Percentiles rank a stretch among this genome's conserved stretches.
These are phyloP conservation scores for Tagetes patula DNA, from an alignment of 129 eudicot species.

Conservation along the genomic window DNA sequence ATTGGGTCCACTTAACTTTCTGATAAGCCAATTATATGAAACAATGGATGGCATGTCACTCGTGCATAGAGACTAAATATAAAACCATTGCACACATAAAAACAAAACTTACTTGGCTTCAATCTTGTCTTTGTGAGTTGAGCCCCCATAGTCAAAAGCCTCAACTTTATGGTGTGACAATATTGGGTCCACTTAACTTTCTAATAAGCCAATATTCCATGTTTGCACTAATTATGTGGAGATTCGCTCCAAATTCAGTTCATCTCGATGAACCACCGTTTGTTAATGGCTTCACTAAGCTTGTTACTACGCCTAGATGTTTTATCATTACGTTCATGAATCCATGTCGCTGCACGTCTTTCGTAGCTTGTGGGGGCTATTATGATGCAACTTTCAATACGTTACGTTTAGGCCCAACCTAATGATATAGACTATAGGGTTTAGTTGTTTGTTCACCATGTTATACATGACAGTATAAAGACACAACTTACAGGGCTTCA, in stretches of 20 bases:
- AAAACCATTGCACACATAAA: too few relatives aligned
- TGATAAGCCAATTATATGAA: too few relatives aligned
- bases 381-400: background rate
- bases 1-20: too few relatives aligned
- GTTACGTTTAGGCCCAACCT: background rate
- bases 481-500: background rate
- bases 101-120: background rate
- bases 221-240: background rate
- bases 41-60: background rate
- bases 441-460: too few relatives aligned
- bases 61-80: too few relatives aligned
- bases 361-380: background rate
- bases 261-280: background rate
- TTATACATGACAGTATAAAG: too few relatives aligned
- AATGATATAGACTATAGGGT: background rate
- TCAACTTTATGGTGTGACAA: background rate
- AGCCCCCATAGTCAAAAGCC: background rate
- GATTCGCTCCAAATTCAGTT: background rate
- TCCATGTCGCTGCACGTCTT: background rate
- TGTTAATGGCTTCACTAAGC: too few relatives aligned
- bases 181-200: background rate
- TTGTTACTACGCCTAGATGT: background rate
- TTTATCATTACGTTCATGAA: background rate
- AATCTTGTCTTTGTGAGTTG: background rate
- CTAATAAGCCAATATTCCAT: background rate